Conservation (phyloP, 768 basidiomycete genomes). For the Kwoniella heveanensis region DNA sequence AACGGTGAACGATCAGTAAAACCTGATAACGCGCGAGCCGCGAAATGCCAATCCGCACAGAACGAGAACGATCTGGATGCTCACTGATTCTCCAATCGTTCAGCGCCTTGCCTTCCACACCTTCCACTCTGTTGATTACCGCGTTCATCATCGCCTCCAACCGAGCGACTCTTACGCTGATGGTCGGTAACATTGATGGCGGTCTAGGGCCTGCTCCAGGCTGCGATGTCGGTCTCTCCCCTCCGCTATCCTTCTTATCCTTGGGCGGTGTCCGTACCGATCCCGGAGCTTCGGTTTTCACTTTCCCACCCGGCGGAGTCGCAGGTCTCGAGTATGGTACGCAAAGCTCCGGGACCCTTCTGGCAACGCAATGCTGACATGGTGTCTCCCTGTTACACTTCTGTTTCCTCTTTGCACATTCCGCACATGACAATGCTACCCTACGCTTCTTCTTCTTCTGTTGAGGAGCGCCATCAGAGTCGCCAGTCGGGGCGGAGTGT, state of each 20-base stretch:
- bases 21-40: too few relatives aligned
- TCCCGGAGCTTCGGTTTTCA: constrained; percentile 13
- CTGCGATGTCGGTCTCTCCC: not conserved
- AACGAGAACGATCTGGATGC: constrained; percentile 16
- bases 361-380: constrained; percentile 54
- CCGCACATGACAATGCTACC: constrained; percentile 50
- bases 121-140: constrained; percentile 42
- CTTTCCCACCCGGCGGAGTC: constrained; percentile 34
- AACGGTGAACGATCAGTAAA: not conserved
- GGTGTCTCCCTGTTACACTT: constrained; percentile 55
- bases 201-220: constrained; percentile 1
- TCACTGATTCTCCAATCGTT: constrained; percentile 47
- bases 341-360: constrained; percentile 54
- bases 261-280: constrained; percentile 13
- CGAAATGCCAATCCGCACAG: too few relatives aligned
- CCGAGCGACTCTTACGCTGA: constrained; percentile 40
- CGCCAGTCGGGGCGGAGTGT: constrained; percentile 11
- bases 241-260: constrained; percentile 12
- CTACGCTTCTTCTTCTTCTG: constrained; percentile 54
- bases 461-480: constrained; percentile 10
- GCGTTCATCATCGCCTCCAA: constrained; percentile 48
- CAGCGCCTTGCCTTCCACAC: constrained; percentile 42
- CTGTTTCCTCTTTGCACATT: constrained; percentile 53
- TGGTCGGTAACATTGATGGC: constrained; percentile 34
- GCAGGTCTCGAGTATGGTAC: constrained; percentile 30